Conservation (phyloP, 768 basidiomycete genomes). For the Astraeus odoratus region DNA sequence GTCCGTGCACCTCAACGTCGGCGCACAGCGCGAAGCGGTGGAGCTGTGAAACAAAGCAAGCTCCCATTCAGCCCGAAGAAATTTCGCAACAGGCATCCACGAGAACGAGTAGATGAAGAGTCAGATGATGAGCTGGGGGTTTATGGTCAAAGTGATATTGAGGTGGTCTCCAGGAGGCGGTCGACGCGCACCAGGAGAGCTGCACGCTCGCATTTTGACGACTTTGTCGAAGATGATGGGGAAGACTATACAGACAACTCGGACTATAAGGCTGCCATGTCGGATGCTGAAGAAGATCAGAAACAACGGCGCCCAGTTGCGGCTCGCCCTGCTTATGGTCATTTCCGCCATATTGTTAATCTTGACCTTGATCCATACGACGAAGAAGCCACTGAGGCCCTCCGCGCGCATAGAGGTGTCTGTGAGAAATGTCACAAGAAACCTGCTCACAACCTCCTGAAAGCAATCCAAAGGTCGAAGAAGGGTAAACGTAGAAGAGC, state of each 20-base stretch:
- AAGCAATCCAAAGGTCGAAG: slow-evolving; percentile 32
- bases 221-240: slow-evolving; percentile 14
- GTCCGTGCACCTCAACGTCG: slow-evolving; percentile 7
- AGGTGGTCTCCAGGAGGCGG: slow-evolving; percentile 30
- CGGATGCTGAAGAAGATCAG: not conserved
- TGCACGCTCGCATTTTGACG: slow-evolving; percentile 30
- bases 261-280: slow-evolving; percentile 20
- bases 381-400: slow-evolving; percentile 48
- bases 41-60: slow-evolving; percentile 17
- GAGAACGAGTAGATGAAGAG: slow-evolving; percentile 19
- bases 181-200: slow-evolving; percentile 43
- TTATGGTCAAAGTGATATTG: slow-evolving; percentile 29
- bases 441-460: slow-evolving; percentile 52
- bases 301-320: slow-evolving; percentile 29
- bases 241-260: slow-evolving; percentile 10
- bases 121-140: slow-evolving; percentile 38
- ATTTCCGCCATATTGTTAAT: slow-evolving; percentile 36
- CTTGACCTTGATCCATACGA: slow-evolving; percentile 38
- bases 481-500: slow-evolving; percentile 32
- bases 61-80: slow-evolving; percentile 69
- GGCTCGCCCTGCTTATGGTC: slow-evolving; percentile 44
- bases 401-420: slow-evolving; percentile 52
- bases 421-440: slow-evolving; percentile 67
- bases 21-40: slow-evolving; percentile 3
- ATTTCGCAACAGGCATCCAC: slow-evolving; percentile 32